Evolutionary conservation across 2,329 filamentous ascomycete genomes (phyloP), one percentile per base, ranked within the genome.

Genomic region (Trichoderma koningii): DNA sequence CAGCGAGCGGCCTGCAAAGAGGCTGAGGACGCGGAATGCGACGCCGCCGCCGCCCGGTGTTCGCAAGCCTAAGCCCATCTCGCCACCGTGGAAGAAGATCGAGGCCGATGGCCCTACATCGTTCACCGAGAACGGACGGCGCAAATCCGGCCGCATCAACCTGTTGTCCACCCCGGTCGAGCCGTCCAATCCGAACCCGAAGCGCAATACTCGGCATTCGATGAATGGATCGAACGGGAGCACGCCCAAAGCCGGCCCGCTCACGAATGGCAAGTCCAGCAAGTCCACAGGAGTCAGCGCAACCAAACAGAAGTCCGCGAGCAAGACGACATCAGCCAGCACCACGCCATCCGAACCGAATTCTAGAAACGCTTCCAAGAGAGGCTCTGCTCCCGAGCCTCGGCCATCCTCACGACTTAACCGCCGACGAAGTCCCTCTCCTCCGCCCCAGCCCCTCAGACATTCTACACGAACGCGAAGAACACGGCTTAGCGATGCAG

Each of bases 51-150:
- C 69, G 55, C 72, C 76, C 66, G 65, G 71, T 76, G 81, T 67
- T 72, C 76, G 72, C 81, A 88, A 78, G 66, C 66, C 68, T 0
- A 79, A 79, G 63, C 79, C 81, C 61, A 82, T 84, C 66, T 98
- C 94, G 68, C 95, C 95, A 69, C 95, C 95, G 23, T 99, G 95
- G 95, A 98, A 95, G 80, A 91, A 87, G 73, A 85, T 91, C 68
- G 85, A 85, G 66, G 92, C 90, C 47, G 91, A 96, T 30, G 95
- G 95, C 0, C 95, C 95, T 23, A 95, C 94, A 3, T 90, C 91
- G 0, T 93, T 96, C 74, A 85, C 90, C 52, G 86, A 84, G 79
- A 90, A 84, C 85, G 92, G 91, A 55, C 84, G 84, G 68, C 83
- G 87, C 66, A 89, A 87, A 72, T 90, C 87, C 23, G 86, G 86